These are phyloP conservation scores for Tolypocladium tundrense DNA, from an alignment of 2,329 filamentous ascomycete genomes.

Conservation along the genomic window DNA sequence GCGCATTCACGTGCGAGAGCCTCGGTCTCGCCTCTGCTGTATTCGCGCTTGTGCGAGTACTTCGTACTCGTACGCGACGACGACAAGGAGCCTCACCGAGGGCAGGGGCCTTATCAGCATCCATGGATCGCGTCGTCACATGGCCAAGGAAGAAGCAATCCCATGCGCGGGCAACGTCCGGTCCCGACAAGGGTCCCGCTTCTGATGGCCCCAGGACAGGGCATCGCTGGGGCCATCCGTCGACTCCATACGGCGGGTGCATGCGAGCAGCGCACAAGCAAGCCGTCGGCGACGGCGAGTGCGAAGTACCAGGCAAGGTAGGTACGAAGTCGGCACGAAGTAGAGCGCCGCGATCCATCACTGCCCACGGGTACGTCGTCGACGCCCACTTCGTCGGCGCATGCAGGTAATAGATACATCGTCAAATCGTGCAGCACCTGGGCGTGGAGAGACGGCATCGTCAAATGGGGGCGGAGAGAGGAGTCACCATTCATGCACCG, in stretches of 20 bases:
- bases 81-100: background rate
- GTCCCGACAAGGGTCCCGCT: background rate
- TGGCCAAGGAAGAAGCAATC: background rate
- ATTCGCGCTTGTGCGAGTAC: background rate
- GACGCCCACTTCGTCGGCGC: background rate
- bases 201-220: background rate
- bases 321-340: too few relatives aligned
- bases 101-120: background rate
- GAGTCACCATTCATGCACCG: background rate
- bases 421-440: background rate
- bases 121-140: background rate
- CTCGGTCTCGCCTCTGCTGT: background rate
- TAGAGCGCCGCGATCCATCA: background rate
- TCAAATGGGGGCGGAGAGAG: background rate
- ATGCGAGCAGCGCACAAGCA: background rate
- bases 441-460: background rate
- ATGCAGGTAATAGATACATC: background rate
- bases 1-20: background rate
- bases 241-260: background rate
- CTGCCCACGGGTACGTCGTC: background rate
- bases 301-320: too few relatives aligned
- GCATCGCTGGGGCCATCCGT: background rate
- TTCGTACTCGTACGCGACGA: background rate
- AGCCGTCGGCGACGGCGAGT: too few relatives aligned
- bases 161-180: background rate